Base-by-base conservation (phyloP, 352 stramenopile genomes). In the Phytopythium oedochilum region DNA sequence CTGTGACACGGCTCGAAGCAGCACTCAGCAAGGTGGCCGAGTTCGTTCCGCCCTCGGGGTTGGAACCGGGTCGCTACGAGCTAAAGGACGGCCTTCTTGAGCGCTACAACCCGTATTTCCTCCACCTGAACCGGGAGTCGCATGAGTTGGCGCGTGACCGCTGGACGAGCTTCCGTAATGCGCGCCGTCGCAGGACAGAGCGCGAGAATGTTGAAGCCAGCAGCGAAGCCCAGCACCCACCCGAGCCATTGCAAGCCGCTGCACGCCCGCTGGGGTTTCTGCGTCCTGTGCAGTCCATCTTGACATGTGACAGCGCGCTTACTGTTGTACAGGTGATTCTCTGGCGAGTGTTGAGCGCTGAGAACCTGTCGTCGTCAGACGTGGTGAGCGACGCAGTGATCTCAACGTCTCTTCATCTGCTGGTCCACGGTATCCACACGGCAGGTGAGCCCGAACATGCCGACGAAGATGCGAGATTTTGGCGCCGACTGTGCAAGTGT, bases 101-200 rank as follows among this genome's bases (percentile, higher is more conserved):
- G n/a, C 64, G 68, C 28, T 95, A 93, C 66, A 94, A 95, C 43
- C 86, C 86, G 15, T 95, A 95, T 35, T 93, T 89, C 53, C 54
- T 93, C 55, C 86, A 95, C 48, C 54, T 95, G 14, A 95, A 92
- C 42, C 79, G 86, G 22, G 86, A 95, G 66, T 62, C 79, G 11
- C 86, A 95, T 48, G 86, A 95, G 44, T 53, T 86, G 31, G 86
- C 86, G 4, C 83, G 86, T 29, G 86, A 94, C 71, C 81, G 78
- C 45, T 94, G 84, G 78, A 90, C 84, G 9, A 88, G 60, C 15
- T 83, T 86, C 55, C 75, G 84, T 31, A 92, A 91, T 32, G 34
- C 58, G 28, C 61, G 49, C 23, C 63, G 70, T 6, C 59, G 68
- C 59, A 77, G 84, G 59, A 31, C 42, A 23, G 70, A 63, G 11